phyloP scores from a whole-genome alignment of 2,329 filamentous ascomycete genomes.

The Trichophyton schoenleinii region DNA sequence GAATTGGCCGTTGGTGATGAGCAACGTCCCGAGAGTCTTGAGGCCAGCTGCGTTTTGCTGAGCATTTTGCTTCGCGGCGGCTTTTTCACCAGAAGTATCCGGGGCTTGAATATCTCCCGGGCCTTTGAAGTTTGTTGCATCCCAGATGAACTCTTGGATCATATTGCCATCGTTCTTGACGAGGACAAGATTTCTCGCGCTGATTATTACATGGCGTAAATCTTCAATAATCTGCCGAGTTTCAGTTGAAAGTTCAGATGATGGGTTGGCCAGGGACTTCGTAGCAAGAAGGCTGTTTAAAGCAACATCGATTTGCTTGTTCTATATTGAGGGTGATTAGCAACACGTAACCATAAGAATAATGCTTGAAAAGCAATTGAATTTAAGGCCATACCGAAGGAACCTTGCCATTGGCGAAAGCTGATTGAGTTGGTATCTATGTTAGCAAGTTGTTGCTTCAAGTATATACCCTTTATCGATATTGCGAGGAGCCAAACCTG shows the following conservation, averaged over 20 bases:
- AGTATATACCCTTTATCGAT: background rate
- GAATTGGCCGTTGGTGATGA: conserved; percentile 95
- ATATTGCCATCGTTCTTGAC: conserved; percentile 93
- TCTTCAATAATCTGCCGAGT: conserved; percentile 69
- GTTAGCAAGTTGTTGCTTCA: background rate
- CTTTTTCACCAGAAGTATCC: conserved; percentile 58
- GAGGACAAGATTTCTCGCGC: conserved; percentile 72
- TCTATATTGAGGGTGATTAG: conserved; percentile 38
- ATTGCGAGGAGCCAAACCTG: conserved; percentile 32
- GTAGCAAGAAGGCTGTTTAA: conserved; percentile 76
- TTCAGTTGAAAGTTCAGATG: conserved; percentile 66
- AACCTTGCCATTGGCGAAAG: conserved; percentile 79
- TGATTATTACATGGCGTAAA: conserved; percentile 63
- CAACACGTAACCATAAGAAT: background rate
- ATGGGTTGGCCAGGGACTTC: conserved; percentile 55
- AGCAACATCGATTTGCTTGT: conserved; percentile 90
- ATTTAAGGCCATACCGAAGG: conserved; percentile 55
- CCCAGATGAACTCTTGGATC: conserved; percentile 94
- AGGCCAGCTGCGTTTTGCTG: conserved; percentile 73
- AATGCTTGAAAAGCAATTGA: background rate
- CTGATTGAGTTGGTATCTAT: conserved; percentile 29
- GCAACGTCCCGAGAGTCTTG: conserved; percentile 71
- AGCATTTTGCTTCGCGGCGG: conserved; percentile 67
- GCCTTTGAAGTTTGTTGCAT: conserved; percentile 61
- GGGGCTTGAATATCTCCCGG: conserved; percentile 50